Base-by-base conservation (phyloP, 1,139 yeast species). In the Saccharomyces hybrid region DNA sequence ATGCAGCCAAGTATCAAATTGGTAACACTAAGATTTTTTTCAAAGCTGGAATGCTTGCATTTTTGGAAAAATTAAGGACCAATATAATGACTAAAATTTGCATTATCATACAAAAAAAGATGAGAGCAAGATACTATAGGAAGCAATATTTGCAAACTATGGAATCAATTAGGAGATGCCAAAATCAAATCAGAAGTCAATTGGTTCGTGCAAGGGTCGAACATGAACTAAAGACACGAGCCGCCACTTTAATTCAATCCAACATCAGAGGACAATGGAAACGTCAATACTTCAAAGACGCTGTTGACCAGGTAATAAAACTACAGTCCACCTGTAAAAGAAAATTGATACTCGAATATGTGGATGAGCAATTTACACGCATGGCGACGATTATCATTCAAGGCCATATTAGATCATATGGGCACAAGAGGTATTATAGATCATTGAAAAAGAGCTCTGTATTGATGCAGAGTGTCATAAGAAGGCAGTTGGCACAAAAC, bases 41-140 rank as follows among this genome's bases (percentile, higher is more conserved):
- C 78, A 90, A 91, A 70, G 96, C 97, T 42, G 99, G 99, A 65
- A 89, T 93, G 78, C 78, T 93, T 67, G 99, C 98, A 19, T 86
- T 85, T 62, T 80, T 93, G 61, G 99, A 93, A 73, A 89, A 89
- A 62, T 74, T 86, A 64, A 83, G 98, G 71, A 75, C 89, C 27
- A 89, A 86, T 62, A 87, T 89, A 64, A 79, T 90, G 60, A 80
- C 80, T 67, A 80, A 75, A 55, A 85, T 96, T 54, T 96, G 96
- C 2, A 84, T 84, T 26, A 75, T 86, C 73, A 86, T 93, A 61
- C 99, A 93, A 74, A 90, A 89, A 80, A 83, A 88, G 64, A 76
- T 91, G 68, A 82, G 88, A 67, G 86, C 81, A 71, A 74, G 79
- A 47, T 77, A 79, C 64, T 81, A 80, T 71, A 86, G 95, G 63